Conservation (phyloP, 371 early-diverging fungal species). For the Phascolomyces articulosus region DNA sequence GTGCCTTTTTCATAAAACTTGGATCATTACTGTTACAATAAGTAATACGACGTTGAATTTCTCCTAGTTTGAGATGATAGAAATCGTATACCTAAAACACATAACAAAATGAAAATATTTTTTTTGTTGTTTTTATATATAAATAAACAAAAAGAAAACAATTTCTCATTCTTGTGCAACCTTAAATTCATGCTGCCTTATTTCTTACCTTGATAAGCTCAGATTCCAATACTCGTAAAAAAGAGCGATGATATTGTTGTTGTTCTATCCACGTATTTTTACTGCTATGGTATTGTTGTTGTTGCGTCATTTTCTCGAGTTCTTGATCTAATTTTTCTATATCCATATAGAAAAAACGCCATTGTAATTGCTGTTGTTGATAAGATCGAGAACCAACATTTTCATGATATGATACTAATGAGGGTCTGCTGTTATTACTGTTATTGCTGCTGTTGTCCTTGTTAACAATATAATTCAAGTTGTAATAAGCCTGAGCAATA, state of each 20-base stretch:
- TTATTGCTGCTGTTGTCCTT: background rate
- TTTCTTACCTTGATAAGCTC: slow-evolving; percentile 10
- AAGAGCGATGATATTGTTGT: background rate
- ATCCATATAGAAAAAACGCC: slow-evolving; percentile 13
- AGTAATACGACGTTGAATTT: slow-evolving; percentile 11
- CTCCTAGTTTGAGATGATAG: slow-evolving; percentile 12
- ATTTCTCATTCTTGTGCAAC: background rate
- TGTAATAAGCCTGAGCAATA: background rate
- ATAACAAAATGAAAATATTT: background rate
- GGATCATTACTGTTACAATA: slow-evolving; percentile 4
- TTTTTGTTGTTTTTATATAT: background rate
- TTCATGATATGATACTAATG: background rate
- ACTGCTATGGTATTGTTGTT: background rate
- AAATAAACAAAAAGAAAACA: background rate
- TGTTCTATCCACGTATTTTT: background rate
- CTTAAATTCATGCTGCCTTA: background rate
- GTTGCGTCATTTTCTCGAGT: background rate
- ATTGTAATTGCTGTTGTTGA: background rate
- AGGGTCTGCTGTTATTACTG: too few species aligned
- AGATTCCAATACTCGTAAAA: slow-evolving; percentile 2
- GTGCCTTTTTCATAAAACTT: background rate
- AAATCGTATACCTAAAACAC: slow-evolving; percentile 14
- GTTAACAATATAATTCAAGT: background rate
- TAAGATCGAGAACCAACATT: background rate
- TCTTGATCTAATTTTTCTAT: background rate